phyloP scores from a whole-genome alignment of 441 rosid species.

The Mallotus repandus region DNA sequence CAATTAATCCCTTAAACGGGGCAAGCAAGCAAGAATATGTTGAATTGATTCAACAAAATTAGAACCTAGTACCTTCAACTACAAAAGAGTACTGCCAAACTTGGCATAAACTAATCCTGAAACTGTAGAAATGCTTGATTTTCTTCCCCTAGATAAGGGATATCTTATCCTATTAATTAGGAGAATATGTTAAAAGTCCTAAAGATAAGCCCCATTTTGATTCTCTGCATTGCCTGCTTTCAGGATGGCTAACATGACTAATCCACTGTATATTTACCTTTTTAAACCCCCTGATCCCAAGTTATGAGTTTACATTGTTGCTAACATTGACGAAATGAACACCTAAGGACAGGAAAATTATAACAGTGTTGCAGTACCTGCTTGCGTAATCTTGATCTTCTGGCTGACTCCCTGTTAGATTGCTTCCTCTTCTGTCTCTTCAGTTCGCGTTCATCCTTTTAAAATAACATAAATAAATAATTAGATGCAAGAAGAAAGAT shows the following conservation, averaged over 20 bases:
- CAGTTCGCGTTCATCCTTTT: conserved; percentile 82
- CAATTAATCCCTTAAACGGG: neutral
- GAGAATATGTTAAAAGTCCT: too few relatives aligned
- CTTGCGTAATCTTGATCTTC: conserved; percentile 93
- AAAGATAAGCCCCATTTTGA: too few relatives aligned
- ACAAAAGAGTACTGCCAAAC: neutral
- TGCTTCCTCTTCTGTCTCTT: conserved; percentile 92
- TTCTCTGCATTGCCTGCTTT: neutral
- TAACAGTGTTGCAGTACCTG: conserved; percentile 47
- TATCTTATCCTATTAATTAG: neutral
- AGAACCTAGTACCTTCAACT: neutral
- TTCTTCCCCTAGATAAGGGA: neutral
- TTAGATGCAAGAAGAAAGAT: conserved; percentile 10
- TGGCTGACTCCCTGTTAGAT: conserved; percentile 96
- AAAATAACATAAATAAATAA: conserved; percentile 9
- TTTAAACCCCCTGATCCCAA: neutral
- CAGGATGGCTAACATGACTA: neutral
- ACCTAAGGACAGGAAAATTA: neutral
- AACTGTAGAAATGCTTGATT: neutral
- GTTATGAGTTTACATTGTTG: neutral
- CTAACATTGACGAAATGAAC: neutral
- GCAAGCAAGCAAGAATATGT: neutral
- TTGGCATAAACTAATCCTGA: neutral
- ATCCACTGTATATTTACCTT: too few relatives aligned
- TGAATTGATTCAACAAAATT: neutral